A percentile compares a stretch with the other conserved stretches of the same genome.
These are phyloP conservation scores for Hymenoscyphus infarciens DNA, from an alignment of 2,329 filamentous ascomycete genomes.

Conservation along the genomic window DNA sequence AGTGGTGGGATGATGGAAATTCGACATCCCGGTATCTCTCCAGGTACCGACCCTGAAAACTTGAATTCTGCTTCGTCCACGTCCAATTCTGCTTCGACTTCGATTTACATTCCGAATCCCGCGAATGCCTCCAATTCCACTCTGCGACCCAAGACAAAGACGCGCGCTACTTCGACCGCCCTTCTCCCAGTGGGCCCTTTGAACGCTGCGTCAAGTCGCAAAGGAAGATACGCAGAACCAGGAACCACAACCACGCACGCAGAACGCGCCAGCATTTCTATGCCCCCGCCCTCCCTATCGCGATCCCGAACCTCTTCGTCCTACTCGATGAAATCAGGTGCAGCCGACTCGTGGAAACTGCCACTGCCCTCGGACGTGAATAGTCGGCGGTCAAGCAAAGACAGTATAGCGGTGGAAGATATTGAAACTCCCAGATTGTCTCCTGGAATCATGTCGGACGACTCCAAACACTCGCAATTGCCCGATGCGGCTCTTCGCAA, in stretches of 20 bases:
- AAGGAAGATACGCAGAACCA: conserved; percentile 57
- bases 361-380: conserved; percentile 22
- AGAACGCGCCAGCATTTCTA: conserved; percentile 60
- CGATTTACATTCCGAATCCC: not conserved
- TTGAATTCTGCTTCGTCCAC: conserved; percentile 2
- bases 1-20: not conserved
- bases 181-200: conserved; percentile 45
- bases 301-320: conserved; percentile 34
- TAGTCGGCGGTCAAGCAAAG: conserved; percentile 28
- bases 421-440: conserved; percentile 46
- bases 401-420: conserved; percentile 47
- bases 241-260: conserved; percentile 55
- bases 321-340: conserved; percentile 36
- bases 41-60: not conserved
- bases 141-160: conserved; percentile 14
- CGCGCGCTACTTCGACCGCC: conserved; percentile 35
- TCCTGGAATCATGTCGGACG: conserved; percentile 36
- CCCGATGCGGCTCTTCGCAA: conserved; percentile 48
- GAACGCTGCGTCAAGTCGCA: conserved; percentile 41
- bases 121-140: conserved; percentile 11
- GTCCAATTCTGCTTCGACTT: not conserved
- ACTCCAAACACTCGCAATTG: conserved; percentile 32
- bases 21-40: not conserved
- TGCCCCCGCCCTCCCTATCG: conserved; percentile 51
- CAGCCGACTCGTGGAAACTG: conserved; percentile 42